Percentiles rank a stretch among this genome's conserved stretches.
These are phyloP conservation scores for Parafenestella ontariensis DNA, from an alignment of 2,329 filamentous ascomycete genomes.

Conservation along the genomic window DNA sequence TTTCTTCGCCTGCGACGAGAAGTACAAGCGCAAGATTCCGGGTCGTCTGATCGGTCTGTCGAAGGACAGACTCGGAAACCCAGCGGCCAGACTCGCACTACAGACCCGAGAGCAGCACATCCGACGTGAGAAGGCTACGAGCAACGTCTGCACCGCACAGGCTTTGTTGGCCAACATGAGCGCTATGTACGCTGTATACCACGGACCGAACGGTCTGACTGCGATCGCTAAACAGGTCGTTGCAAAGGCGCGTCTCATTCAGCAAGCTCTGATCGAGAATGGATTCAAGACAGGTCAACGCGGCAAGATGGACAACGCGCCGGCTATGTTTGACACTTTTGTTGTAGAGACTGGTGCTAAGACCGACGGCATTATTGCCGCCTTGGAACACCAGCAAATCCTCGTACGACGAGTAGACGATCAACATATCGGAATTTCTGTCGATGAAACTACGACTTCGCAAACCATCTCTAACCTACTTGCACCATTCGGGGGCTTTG, in stretches of 20 bases:
- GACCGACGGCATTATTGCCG: slow-evolving; percentile 60
- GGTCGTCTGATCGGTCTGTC: slow-evolving; percentile 90
- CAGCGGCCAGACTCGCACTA: slow-evolving; percentile 81
- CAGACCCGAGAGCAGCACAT: slow-evolving; percentile 98
- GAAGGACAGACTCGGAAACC: slow-evolving; percentile 84
- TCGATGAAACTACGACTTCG: slow-evolving; percentile 75
- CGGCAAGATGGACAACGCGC: slow-evolving; percentile 63
- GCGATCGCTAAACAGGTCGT: slow-evolving; percentile 82
- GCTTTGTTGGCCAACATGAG: slow-evolving; percentile 95
- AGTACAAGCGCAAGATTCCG: slow-evolving; percentile 93
- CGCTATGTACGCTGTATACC: slow-evolving; percentile 92
- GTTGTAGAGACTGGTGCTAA: slow-evolving; percentile 63
- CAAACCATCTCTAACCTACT: slow-evolving; percentile 65
- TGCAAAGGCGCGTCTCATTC: slow-evolving; percentile 72
- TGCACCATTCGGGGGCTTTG: slow-evolving; percentile 60
- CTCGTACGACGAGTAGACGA: slow-evolving; percentile 70
- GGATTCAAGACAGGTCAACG: slow-evolving; percentile 69
- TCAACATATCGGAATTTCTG: slow-evolving; percentile 72
- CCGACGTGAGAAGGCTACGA: slow-evolving; percentile 93
- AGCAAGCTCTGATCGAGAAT: slow-evolving; percentile 66
- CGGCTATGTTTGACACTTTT: slow-evolving; percentile 80
- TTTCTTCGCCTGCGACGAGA: slow-evolving; percentile 91
- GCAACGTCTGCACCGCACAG: slow-evolving; percentile 96
- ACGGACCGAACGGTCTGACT: slow-evolving; percentile 83
- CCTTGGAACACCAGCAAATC: slow-evolving; percentile 61